A percentile compares a stretch with the other conserved stretches of the same genome.
phyloP scores from a whole-genome alignment of 495 filamentous ascomycete species.

The Talaromyces wortmannii region DNA sequence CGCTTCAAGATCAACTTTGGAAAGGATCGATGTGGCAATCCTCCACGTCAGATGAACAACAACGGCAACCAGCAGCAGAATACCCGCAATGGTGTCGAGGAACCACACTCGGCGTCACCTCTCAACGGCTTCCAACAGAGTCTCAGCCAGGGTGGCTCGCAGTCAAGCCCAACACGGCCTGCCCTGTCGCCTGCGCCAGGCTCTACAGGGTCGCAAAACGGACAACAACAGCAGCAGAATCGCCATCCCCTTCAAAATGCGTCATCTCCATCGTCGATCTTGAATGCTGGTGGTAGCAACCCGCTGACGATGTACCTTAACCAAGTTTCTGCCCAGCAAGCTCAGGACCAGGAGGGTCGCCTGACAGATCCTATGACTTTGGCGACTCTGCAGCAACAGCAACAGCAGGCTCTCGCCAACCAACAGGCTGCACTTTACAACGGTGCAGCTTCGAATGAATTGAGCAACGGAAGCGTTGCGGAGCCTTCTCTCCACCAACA shows the following conservation, averaged over 20 bases:
- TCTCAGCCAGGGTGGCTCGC: slow-evolving; percentile 54
- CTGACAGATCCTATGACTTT: slow-evolving; percentile 42
- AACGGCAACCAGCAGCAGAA: slow-evolving; percentile 52
- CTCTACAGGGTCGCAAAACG: slow-evolving; percentile 48
- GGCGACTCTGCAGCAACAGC: slow-evolving; percentile 56
- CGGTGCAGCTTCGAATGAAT: slow-evolving; percentile 43
- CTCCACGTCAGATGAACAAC: slow-evolving; percentile 73
- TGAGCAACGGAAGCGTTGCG: slow-evolving; percentile 45
- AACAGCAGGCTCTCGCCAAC: slow-evolving; percentile 34
- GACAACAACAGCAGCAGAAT: slow-evolving; percentile 34
- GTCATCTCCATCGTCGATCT: slow-evolving; percentile 59
- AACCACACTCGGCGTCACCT: slow-evolving; percentile 57
- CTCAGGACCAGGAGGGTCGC: slow-evolving; percentile 53
- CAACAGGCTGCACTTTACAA: slow-evolving; percentile 50
- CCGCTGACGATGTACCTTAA: slow-evolving; percentile 91
- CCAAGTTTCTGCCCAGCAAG: slow-evolving; percentile 74
- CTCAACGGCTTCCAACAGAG: slow-evolving; percentile 43
- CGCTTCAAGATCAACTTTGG: slow-evolving; percentile 99
- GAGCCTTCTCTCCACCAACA: slow-evolving; percentile 45
- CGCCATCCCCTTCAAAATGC: slow-evolving; percentile 45
- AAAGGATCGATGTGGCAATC: slow-evolving; percentile 96
- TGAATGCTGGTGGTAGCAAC: slow-evolving; percentile 76
- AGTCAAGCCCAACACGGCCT: slow-evolving; percentile 61
- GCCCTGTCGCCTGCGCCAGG: slow-evolving; percentile 49
- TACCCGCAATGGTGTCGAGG: slow-evolving; percentile 40